These are phyloP conservation scores for Fraxinus sp. DNA, from an alignment of 305 asterid genomes.

Conservation along the genomic window DNA sequence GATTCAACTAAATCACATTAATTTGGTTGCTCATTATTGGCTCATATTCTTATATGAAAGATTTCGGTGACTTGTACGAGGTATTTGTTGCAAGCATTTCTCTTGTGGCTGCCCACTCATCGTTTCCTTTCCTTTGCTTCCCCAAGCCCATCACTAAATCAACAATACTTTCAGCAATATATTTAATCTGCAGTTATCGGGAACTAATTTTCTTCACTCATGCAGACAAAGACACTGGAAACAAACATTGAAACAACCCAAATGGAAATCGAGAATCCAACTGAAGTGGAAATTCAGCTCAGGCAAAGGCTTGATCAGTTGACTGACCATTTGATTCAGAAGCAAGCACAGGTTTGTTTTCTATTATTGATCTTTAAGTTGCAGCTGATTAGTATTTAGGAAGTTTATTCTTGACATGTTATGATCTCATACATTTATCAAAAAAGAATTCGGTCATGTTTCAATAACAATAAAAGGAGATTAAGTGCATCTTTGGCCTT, in stretches of 20 bases:
- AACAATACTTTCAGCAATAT: background rate
- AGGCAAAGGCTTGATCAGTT: constrained; percentile 83
- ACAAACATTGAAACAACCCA: constrained; percentile 62
- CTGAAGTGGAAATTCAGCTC: constrained; percentile 85
- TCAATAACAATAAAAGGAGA: background rate
- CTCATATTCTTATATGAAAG: background rate
- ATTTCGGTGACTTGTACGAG: background rate
- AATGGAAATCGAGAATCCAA: constrained; percentile 62
- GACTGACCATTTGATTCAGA: constrained; percentile 91
- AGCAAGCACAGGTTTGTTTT: constrained; percentile 83
- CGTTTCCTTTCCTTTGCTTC: background rate
- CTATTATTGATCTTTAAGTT: background rate
- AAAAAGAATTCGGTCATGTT: background rate
- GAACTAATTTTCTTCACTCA: constrained; percentile 8
- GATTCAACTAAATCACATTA: background rate
- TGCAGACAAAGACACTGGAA: constrained; percentile 75
- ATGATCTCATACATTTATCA: background rate
- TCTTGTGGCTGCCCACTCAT: background rate
- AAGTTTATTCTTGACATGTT: background rate
- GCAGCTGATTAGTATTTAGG: background rate
- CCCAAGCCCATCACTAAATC: background rate
- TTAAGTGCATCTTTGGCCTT: background rate
- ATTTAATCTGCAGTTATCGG: background rate
- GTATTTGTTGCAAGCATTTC: background rate
- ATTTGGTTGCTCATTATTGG: background rate